phyloP scores from a whole-genome alignment of 768 basidiomycete species.

The Naganishia friedmannii region DNA sequence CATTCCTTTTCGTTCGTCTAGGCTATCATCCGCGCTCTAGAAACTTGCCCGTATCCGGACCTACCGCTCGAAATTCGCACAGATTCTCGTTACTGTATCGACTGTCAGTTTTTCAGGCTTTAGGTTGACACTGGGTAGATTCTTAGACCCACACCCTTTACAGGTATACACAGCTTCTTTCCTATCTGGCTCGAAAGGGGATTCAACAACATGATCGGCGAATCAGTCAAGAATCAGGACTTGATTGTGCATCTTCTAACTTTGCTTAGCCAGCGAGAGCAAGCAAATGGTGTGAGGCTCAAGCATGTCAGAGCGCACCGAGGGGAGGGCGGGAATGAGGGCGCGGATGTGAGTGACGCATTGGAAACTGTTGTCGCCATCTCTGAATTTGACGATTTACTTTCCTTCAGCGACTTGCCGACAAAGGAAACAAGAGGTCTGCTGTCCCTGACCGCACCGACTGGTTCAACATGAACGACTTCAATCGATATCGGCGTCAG shows the following conservation, averaged over 20 bases:
- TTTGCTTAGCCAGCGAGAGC: neutral
- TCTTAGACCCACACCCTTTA: too few species aligned
- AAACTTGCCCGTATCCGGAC: neutral
- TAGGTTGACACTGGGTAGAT: too few species aligned
- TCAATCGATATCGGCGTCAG: neutral
- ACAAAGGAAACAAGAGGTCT: neutral
- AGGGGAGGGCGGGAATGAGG: neutral
- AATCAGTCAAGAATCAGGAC: neutral
- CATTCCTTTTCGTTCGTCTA: neutral
- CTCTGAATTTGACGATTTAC: neutral
- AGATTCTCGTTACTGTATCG: neutral
- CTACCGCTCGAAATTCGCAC: neutral
- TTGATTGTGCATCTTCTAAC: neutral
- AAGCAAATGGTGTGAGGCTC: neutral
- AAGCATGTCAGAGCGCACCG: neutral
- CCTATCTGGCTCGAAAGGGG: neutral
- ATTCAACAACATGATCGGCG: neutral
- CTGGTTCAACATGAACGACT: neutral
- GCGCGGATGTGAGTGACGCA: neutral
- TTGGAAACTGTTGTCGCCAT: neutral
- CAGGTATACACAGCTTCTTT: neutral
- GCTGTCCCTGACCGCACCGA: neutral
- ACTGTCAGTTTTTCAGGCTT: neutral
- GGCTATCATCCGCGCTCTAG: constrained; percentile 3
- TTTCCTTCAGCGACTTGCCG: neutral